A percentile compares a stretch with the other conserved stretches of the same genome.
These are phyloP conservation scores for Citrus medica DNA, from an alignment of 345 rosid genomes.

Conservation along the genomic window DNA sequence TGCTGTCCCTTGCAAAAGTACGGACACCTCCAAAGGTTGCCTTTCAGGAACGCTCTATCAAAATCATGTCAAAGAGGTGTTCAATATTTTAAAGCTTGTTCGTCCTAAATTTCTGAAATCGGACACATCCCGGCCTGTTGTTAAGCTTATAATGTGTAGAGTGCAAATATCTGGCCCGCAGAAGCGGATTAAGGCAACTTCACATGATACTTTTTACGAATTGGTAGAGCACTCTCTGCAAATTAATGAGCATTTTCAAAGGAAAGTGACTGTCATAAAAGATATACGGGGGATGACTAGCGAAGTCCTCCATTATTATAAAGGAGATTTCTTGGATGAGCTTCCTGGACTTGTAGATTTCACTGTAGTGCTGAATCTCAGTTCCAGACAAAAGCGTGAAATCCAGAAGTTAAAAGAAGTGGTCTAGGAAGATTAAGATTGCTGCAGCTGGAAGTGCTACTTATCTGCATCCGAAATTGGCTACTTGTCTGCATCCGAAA, in stretches of 20 bases:
- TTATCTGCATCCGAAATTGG: constrained; percentile 67
- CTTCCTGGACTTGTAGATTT: constrained; percentile 83
- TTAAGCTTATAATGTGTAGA: constrained; percentile 57
- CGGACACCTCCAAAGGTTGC: constrained; percentile 81
- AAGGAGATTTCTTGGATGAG: constrained; percentile 81
- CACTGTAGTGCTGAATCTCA: constrained; percentile 67
- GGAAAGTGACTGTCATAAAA: constrained; percentile 58
- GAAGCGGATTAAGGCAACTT: constrained; percentile 44
- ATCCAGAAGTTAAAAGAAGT: constrained; percentile 40
- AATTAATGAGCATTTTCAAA: constrained; percentile 41
- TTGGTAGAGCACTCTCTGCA: constrained; percentile 68
- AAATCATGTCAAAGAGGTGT: constrained; percentile 80
- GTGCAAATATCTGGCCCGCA: constrained; percentile 41
- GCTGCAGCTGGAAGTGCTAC: constrained; percentile 60
- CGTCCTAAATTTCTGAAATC: constrained; percentile 76
- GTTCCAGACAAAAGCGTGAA: constrained; percentile 51
- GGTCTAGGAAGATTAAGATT: constrained; percentile 29
- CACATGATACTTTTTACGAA: constrained; percentile 46
- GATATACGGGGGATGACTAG: constrained; percentile 89
- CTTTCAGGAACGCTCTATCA: constrained; percentile 49
- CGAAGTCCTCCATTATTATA: constrained; percentile 55
- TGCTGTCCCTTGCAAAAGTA: constrained; percentile 69
- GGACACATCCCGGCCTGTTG: constrained; percentile 39
- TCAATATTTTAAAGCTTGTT: constrained; percentile 75
- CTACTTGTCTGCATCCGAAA: constrained; percentile 66